Percentiles rank a stretch among this genome's conserved stretches.
phyloP scores from a whole-genome alignment of 192 early-diverging fungal genomes.

The Allomyces macrogynus region DNA sequence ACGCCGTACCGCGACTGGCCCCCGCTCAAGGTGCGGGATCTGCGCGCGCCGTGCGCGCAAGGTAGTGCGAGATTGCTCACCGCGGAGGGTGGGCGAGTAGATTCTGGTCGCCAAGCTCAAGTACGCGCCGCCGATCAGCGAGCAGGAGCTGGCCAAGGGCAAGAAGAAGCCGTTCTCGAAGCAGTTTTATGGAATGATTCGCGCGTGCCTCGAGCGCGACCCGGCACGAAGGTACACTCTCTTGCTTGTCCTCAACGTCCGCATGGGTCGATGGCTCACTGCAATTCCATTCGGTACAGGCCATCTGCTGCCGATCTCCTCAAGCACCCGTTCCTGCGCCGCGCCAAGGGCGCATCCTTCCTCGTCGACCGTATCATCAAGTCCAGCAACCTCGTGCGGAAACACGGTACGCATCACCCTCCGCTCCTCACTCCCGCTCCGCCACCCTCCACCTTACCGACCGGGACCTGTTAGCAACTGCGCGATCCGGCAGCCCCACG shows the following conservation, averaged over 20 bases:
- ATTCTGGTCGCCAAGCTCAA: slow-evolving; percentile 3
- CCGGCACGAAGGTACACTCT: not conserved
- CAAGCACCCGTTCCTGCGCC: not conserved
- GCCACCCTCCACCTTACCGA: not conserved
- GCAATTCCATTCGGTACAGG: no score
- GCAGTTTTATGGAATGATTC: not conserved
- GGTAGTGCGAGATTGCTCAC: no score
- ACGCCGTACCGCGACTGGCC: slow-evolving; percentile 39
- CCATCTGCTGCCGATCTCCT: not conserved
- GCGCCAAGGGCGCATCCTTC: not conserved
- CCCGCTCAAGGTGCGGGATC: slow-evolving; percentile 18
- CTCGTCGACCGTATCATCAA: not conserved
- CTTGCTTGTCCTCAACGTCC: no score
- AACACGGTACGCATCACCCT: not conserved
- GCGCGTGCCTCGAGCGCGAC: not conserved
- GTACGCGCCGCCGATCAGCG: not conserved
- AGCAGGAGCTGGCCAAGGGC: not conserved
- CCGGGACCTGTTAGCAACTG: not conserved
- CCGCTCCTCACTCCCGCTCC: not conserved
- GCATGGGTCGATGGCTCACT: no score
- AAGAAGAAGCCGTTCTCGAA: not conserved
- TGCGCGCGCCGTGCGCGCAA: no score
- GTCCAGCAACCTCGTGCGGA: not conserved
- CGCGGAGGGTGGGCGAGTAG: not conserved
- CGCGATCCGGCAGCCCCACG: not conserved